phyloP scores from a whole-genome alignment of 2,329 filamentous ascomycete genomes.

The Scedosporium apiospermum region DNA sequence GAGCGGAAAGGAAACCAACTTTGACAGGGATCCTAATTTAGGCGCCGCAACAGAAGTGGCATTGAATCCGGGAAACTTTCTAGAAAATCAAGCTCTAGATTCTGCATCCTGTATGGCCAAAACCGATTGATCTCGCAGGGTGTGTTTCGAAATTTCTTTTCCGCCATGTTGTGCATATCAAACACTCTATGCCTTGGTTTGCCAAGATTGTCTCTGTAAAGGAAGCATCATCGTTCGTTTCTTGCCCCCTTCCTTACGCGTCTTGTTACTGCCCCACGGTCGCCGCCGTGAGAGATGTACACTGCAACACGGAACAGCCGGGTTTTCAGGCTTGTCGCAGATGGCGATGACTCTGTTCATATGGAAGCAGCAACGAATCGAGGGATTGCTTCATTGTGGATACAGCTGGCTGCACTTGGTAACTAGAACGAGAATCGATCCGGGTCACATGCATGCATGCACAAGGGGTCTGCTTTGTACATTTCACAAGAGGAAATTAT shows the following conservation, averaged over 20 bases:
- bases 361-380: not conserved
- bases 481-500: no score
- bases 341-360: not conserved
- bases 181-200: not conserved
- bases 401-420: not conserved
- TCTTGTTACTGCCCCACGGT: no score
- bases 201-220: not conserved
- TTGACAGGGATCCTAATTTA: not conserved
- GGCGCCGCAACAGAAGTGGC: not conserved
- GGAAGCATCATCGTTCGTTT: not conserved
- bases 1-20: no score
- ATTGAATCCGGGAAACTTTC: not conserved
- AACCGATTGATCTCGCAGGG: not conserved
- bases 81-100: conserved; percentile 1
- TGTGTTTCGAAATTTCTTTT: not conserved
- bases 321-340: not conserved
- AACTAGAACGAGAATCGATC: no score
- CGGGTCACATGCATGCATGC: no score
- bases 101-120: not conserved
- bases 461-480: no score
- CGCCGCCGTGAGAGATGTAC: no score
- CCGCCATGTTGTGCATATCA: conserved; percentile 1
- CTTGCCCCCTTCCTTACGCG: not conserved
- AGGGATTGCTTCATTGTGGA: not conserved
- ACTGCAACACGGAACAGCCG: not conserved